Base-by-base conservation (phyloP, 1,284 basidiomycete genomes). In the Rhodotorula sp. region DNA sequence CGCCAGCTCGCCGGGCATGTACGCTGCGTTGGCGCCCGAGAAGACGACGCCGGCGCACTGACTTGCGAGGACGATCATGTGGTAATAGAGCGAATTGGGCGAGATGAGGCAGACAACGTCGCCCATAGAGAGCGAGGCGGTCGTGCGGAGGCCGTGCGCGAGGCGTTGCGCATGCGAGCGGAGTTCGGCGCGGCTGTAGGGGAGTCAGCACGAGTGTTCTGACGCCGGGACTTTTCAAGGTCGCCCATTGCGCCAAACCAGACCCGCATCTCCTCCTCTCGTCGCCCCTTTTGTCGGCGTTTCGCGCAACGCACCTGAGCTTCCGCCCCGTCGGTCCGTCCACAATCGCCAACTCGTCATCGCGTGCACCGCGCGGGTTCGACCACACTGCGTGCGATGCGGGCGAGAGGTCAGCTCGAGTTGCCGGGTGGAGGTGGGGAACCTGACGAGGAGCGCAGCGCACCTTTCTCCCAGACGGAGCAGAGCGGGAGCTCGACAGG, bases 1-100 rank as follows among this genome's bases (percentile, higher is more conserved):
- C 21, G 66, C 67, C 34, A 77, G 55, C 51, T 78, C 77, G 12
- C 29, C 32, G 0, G 64, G n/a, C 25, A 69, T 67, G 63, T 79
- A 79, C 19, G 76, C 77, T 0, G 78, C 77, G 59, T 79, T 79
- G n/a, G 78, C 78, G 3, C 76, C 77, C 4, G 72, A 74, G 34
- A 78, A 66, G 27, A 79, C 76, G 36, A 72, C 15, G 5, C 78
- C 78, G 13, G 73, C 77, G 60, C 78, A 78, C 53, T 77, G 77
- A 3, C 50, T 58, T 6, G 68, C 65, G n/a, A 69, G 27, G 39
- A 73, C 67, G n/a, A 65, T 61, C 53, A 50, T 51, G 62, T 66
- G 67, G 61, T 69, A 66, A 64, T 69, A 69, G 54, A 70, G 64
- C 37, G 73, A 63, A 69, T 79, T 79, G 37, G 79, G 78, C 27